Percentiles rank a stretch among this genome's conserved stretches.
Conservation (phyloP, 768 basidiomycete genomes). For the Boletellus sp. region DNA sequence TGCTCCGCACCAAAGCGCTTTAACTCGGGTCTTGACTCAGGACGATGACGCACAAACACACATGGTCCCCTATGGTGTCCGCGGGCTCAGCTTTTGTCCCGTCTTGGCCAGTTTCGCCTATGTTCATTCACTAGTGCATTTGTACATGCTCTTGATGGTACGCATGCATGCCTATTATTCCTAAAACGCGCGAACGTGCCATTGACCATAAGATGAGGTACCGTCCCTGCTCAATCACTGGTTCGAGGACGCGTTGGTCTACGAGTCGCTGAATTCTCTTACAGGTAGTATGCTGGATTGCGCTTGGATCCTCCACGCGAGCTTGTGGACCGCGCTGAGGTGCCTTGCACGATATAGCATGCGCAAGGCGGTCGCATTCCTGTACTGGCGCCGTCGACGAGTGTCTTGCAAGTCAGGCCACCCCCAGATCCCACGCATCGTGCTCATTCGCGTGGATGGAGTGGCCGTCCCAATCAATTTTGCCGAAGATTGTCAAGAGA, state of each 20-base stretch:
- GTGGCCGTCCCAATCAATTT: constrained; percentile 7
- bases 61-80: constrained; percentile 4
- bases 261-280: constrained; percentile 8
- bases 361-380: neutral
- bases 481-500: neutral
- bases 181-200: too few species aligned
- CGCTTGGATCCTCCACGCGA: constrained; percentile 1
- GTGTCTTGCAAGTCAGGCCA: neutral
- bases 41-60: neutral
- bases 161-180: neutral
- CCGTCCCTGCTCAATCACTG: constrained; percentile 17
- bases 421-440: constrained; percentile 12
- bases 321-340: constrained; percentile 7
- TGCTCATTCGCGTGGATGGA: constrained; percentile 15
- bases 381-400: neutral
- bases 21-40: constrained; percentile 3
- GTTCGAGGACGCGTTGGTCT: constrained; percentile 16
- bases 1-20: neutral
- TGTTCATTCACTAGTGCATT: constrained; percentile 12
- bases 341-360: neutral
- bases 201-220: constrained; percentile 14
- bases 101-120: constrained; percentile 11
- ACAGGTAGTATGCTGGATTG: neutral
- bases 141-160: constrained; percentile 26
- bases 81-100: constrained; percentile 22